Base-by-base conservation (phyloP, 2,329 filamentous ascomycete species). In the Akanthomyces muscarius region DNA sequence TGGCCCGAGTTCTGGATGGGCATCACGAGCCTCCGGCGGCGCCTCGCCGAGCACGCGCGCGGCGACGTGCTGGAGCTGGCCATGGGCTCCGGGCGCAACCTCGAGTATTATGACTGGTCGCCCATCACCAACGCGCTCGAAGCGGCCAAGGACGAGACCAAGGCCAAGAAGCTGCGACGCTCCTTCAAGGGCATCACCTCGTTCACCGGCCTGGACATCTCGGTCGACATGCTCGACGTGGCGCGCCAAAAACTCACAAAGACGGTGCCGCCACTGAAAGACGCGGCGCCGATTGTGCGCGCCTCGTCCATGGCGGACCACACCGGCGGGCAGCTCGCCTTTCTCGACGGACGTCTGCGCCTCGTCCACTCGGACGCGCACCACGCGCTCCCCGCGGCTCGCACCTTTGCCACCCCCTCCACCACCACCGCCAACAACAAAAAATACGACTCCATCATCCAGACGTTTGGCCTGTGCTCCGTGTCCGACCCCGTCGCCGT, bases 381-480 rank as follows among this genome's bases (percentile, higher is more conserved):
- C 64, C 66, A 73, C 41, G 67, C 73, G 0, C 72, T 85, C 1
- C 81, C 81, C 1, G 61, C 71, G 5, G 73, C 77, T 64, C 75
- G 68, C 58, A 33, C 76, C 69, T n/a, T 76, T 69, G 50, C 75
- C 65, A 69, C 75, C 74, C n/a, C 45, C 33, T 13, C 50, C 50
- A n/a, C n/a, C 28, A 16, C 33, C 52, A 18, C 11, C 23, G 3
- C 4, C n/a, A 11, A 4, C 13, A 8, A 6, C n/a, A n/a, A 18
- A 13, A 54, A 61, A 11, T 89, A 88, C 74, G 86, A 89, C 73
- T 87, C 85, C 2, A 75, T 88, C 44, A 70, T 88, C 36, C 85
- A 88, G 69, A 87, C 85, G 0, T 88, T 89, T 73, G 86, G 85
- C 5, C 78, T 89, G 30, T 89, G 86, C 74, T 86, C 83, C 68